Percentiles rank a stretch among this genome's conserved stretches.
These are phyloP conservation scores for Hordeum marinum DNA, from an alignment of 176 grass and related monocot genomes.

Conservation along the genomic window DNA sequence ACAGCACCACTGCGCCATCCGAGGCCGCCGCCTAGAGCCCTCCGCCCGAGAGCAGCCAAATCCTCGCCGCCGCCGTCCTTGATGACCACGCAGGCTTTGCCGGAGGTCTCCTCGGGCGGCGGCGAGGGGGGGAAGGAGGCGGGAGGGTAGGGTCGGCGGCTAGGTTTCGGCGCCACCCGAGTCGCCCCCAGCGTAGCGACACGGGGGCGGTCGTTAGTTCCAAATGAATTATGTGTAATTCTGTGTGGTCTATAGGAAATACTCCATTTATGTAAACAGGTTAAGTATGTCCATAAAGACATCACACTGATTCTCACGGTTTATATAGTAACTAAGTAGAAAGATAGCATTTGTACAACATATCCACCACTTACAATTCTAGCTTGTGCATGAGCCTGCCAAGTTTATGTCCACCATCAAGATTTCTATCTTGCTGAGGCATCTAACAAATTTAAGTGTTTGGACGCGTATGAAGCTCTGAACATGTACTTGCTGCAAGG, in stretches of 20 bases:
- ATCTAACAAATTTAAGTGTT: neutral
- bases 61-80: too few relatives aligned
- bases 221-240: neutral
- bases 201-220: too few relatives aligned
- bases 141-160: too few relatives aligned
- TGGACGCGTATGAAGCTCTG: neutral
- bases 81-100: too few relatives aligned
- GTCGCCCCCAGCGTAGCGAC: too few relatives aligned
- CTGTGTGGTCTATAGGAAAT: neutral
- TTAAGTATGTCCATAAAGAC: neutral
- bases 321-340: neutral
- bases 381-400: neutral
- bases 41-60: too few relatives aligned
- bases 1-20: too few relatives aligned
- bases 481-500: neutral
- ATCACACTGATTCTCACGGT: neutral
- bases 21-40: too few relatives aligned
- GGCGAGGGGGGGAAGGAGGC: too few relatives aligned
- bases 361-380: slow-evolving; percentile 1
- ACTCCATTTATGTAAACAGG: slow-evolving; percentile 5
- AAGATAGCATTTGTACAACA: neutral
- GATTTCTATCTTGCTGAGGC: neutral
- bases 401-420: slow-evolving; percentile 7
- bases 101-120: too few relatives aligned
- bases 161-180: too few relatives aligned